A percentile compares a stretch with the other conserved stretches of the same genome.
Conservation (phyloP, 1,284 basidiomycete genomes). For the Cutaneotrichosporon dermatis region DNA sequence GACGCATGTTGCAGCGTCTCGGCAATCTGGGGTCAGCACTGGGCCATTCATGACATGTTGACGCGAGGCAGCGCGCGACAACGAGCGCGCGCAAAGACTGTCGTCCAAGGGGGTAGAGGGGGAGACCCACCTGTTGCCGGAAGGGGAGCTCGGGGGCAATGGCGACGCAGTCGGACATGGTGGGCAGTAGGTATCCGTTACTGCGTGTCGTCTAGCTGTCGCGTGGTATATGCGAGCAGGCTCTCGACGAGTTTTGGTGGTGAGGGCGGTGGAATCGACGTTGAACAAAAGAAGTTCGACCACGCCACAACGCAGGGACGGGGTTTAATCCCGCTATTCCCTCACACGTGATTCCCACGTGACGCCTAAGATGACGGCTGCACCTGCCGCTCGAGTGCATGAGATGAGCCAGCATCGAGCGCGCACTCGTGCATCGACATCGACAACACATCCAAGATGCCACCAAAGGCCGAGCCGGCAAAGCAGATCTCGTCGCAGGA, state of each 20-base stretch:
- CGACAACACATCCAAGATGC: constrained; percentile 20
- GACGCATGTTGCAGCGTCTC: constrained; percentile 59
- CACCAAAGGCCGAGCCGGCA: constrained; percentile 33
- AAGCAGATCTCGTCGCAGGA: constrained; percentile 34
- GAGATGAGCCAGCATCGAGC: no score
- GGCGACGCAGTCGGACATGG: constrained; percentile 67
- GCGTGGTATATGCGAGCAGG: neutral
- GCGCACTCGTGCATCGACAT: no score
- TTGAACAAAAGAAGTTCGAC: constrained; percentile 3
- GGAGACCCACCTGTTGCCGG: constrained; percentile 65
- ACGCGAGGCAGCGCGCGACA: no score
- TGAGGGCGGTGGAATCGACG: neutral
- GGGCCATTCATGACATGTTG: no score
- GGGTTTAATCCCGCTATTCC: neutral
- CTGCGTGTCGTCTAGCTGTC: constrained; percentile 8
- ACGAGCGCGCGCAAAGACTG: no score
- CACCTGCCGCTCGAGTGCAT: no score
- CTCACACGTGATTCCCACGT: neutral
- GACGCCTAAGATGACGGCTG: no score
- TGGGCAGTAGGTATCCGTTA: constrained; percentile 49
- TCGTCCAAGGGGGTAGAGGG: no score
- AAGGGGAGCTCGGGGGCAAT: constrained; percentile 85
- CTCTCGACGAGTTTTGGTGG: constrained; percentile 1
- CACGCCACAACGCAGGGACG: neutral
- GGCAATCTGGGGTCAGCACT: constrained; percentile 12